phyloP scores from a whole-genome alignment of 129 eudicot genomes.

The Lactuca sativa region DNA sequence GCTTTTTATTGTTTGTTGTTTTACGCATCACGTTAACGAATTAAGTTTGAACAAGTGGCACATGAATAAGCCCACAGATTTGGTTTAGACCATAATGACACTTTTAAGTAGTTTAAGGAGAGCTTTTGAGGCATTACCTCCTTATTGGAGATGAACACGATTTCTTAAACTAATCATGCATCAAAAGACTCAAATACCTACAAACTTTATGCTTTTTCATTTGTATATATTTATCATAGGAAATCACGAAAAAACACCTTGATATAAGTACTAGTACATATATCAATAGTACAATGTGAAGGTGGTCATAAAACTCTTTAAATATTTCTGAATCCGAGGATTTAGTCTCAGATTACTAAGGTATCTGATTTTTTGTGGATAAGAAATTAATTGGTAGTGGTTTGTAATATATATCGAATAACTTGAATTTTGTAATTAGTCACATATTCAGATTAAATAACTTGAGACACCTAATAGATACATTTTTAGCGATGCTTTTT shows the following conservation, averaged over 20 bases:
- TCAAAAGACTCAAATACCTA: slow-evolving; percentile 37
- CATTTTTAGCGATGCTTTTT: too few species aligned
- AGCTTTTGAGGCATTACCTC: slow-evolving; percentile 44
- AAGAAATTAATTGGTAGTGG: too few species aligned
- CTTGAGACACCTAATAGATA: too few species aligned
- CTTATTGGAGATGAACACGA: slow-evolving; percentile 41
- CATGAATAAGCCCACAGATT: slow-evolving; percentile 40
- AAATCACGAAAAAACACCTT: background rate
- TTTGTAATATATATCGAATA: too few species aligned
- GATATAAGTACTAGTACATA: background rate
- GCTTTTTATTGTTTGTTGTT: background rate
- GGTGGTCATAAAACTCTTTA: background rate
- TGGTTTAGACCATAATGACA: slow-evolving; percentile 33
- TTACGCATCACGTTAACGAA: slow-evolving; percentile 1
- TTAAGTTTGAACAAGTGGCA: slow-evolving; percentile 28
- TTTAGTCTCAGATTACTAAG: too few species aligned
- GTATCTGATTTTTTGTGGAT: too few species aligned
- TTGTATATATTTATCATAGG: slow-evolving; percentile 17
- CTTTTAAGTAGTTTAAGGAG: slow-evolving; percentile 33
- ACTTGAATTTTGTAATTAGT: too few species aligned
- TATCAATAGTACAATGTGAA: background rate
- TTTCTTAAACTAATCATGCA: slow-evolving; percentile 39
- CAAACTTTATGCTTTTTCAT: slow-evolving; percentile 27
- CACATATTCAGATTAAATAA: too few species aligned
- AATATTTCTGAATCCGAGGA: background rate